Evolutionary conservation across 2,329 filamentous ascomycete species (phyloP), one percentile per base, ranked within the genome.

Genomic region (Aspergillus quadricinctus): DNA sequence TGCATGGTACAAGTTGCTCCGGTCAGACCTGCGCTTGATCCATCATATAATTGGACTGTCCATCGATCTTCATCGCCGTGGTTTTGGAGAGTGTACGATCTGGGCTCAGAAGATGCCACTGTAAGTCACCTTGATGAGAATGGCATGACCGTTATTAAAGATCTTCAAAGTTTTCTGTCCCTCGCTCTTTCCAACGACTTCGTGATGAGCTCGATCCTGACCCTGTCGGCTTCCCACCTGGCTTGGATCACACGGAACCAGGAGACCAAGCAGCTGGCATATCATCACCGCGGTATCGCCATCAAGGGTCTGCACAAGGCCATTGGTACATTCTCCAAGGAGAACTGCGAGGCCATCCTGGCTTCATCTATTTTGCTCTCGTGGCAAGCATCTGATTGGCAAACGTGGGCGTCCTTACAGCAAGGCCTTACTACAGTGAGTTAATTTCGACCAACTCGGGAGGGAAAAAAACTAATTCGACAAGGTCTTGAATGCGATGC

Each of bases 331-430:
- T 97, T 97, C 75, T 95, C 89, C 2, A 86, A 86, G 65, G 86
- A 88, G 52, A 96, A 92, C 59, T 93, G 91, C 1, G 93, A 99
- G 75, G 92, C 92, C 46, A 88, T 97, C 60, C 82, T 99, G 54
- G 93, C 92, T 27, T 90, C 92, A 31, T 97, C 93, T 27, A 85
- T 97, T 48, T 83, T 97, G 49, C 82, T 99, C 50, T 95, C 92
- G 40, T 97, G 94, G 92, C 93, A 97, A 78, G 90, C 91, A 55
- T 94, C 88, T 58, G 93, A 97, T 78, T 97, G 92, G 89, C 88
- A 88, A 73, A 89, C 88, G 75, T 97, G 93, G 93, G 91, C 88
- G 61, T 92, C 92, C 63, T 80, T 97, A 58, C 94, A 96, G 81
- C 89, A 93, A 69, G 93, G 92, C 57, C 92, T 92, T 58, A 91